Evolutionary conservation across 257 asterid genomes (phyloP), one percentile per base, ranked within the genome.

Genomic region (Solanum corneliomulleri): DNA sequence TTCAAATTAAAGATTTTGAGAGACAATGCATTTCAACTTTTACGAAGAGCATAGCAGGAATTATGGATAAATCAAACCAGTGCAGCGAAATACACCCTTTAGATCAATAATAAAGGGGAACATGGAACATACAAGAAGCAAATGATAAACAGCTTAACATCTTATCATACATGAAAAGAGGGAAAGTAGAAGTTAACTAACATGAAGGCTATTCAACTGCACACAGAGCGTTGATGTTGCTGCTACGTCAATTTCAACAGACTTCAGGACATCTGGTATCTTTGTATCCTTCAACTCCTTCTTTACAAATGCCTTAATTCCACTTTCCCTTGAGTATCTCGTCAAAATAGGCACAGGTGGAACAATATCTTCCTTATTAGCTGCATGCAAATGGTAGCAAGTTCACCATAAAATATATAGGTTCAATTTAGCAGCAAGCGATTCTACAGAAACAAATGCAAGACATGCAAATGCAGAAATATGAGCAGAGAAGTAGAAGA

Each of bases 271-370:
- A 88, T 95, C 98, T 75, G 98, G 93, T 88, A 93, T 89, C 94
- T 91, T 94, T 83, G 95, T 86, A 91, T 95, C 99, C 76, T 93
- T 85, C 85, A 90, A 84, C 86, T 97, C 99, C 93, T 97, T 97
- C 94, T 94, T 95, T 69, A 97, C 98, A 83, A 97, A 94, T 85
- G 98, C 96, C 91, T 95, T 97, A 76, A 97, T 90, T 89, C 97
- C 98, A 89, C 92, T 89, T 87, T 97, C 99, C 91, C 88, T 97
- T 82, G 95, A 91, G 92, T 94, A 94, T 60, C 98, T 93, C 6
- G 98, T 95, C 85, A 97, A 97, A 86, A 93, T 88, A 52, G 99
- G 99, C 88, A 94, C 92, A 42, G 99, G 98, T 71, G 99, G 99
- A 85, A 95, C 64, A 85, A 97, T 89, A 89, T 97, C 99, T 91